Evolutionary conservation across 345 rosid genomes (phyloP).

Genomic region (Laguncularia racemosa): DNA sequence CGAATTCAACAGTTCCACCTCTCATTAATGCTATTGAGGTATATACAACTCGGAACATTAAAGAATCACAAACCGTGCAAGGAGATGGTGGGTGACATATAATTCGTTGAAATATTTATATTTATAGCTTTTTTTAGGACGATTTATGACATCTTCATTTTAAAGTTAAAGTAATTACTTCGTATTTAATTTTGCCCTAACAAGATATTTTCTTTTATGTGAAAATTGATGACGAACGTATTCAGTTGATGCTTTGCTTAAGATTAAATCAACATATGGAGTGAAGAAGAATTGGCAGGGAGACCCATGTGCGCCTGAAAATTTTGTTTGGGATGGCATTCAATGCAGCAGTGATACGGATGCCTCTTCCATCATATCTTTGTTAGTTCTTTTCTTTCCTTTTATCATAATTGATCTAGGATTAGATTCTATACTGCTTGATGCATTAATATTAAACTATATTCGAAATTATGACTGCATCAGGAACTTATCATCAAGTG

Average conservation of each 20-base stretch:
- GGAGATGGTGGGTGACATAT: conserved; percentile 13
- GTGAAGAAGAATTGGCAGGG: conserved; percentile 32
- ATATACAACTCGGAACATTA: too few species aligned
- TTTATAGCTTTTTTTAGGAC: neutral
- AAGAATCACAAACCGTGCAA: too few species aligned
- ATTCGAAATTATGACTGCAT: neutral
- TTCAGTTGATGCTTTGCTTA: conserved; percentile 26
- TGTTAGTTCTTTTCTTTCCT: conserved; percentile 14
- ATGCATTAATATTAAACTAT: neutral
- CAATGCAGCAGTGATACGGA: conserved; percentile 16
- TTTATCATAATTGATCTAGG: neutral
- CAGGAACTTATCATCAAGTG: conserved; percentile 25
- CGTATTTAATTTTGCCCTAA: neutral
- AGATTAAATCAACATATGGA: conserved; percentile 18
- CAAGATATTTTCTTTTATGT: neutral
- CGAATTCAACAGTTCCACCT: too few species aligned
- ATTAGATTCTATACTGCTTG: neutral
- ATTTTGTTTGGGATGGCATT: conserved; percentile 22
- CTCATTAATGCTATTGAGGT: too few species aligned
- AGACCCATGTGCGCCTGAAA: conserved; percentile 34
- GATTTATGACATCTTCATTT: neutral
- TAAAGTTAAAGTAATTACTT: too few species aligned
- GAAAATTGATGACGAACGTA: neutral
- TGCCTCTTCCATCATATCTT: conserved; percentile 20
- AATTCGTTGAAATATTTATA: neutral